Evolutionary conservation across 306 rosid genomes (phyloP), one percentile per base, ranked within the genome.

Genomic region (Ormosia emarginata): DNA sequence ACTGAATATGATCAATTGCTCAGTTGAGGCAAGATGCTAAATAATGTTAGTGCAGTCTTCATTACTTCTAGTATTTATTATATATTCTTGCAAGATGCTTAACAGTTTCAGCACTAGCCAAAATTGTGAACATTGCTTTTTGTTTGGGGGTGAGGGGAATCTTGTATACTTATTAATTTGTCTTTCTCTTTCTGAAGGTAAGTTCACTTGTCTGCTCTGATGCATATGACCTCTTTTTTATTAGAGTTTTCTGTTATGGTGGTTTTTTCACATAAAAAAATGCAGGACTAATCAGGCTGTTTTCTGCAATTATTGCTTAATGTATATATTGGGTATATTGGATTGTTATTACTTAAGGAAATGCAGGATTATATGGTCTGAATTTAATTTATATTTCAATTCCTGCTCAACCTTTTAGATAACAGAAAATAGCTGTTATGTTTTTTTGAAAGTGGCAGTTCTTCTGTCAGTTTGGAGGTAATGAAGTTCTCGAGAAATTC

Each of bases 1-100:
- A 71, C 3, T 32, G 62, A 52, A 70, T 63, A 53, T 43, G 47
- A 17, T 79, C 41, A 2, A 55, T 13, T 43, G 47, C 41, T 32
- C 61, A 8, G 41, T 40, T 55, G 82, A 78, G 47, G 83, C 72
- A 49, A 12, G 53, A 40, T 78, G 30, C 71, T 37, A 53, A 77
- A 65, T 37, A 37, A 37, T 56, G 66, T 30, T 40, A 53, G 24
- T 78, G 24, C 15, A 62, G 41, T 61, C 46, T 44, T 61, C 30
- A 24, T 34, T 36, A 17, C 61, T 37, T 52, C 43, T 52, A 52
- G 12, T 36, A 36, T 77, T n/a, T 34, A 49, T 65, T 50, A 64
- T 50, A 64, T 50, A 40, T 37, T 36, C 50, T 78, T 78, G 7
- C 46, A 68, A 56, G 29, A 56, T 56, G 56, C 46, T 24, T 24